Percentiles rank a stretch among this genome's conserved stretches.
Evolutionary conservation across 2,329 filamentous ascomycete species (phyloP).

Genomic region (Fusarium chaquense): DNA sequence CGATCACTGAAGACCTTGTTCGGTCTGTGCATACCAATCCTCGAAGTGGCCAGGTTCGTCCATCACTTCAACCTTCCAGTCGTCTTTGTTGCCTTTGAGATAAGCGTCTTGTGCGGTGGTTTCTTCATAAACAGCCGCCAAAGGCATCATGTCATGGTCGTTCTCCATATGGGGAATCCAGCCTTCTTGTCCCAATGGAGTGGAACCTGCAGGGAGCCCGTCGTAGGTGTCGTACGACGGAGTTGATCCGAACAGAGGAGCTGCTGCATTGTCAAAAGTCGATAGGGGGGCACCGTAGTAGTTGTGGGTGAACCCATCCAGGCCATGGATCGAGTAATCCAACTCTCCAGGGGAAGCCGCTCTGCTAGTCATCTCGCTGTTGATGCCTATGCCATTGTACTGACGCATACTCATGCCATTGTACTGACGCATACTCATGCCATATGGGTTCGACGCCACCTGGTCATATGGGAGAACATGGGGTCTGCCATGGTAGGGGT

Average conservation of each 20-base stretch:
- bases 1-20: constrained; percentile 38
- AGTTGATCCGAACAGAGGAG: constrained; percentile 19
- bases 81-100: constrained; percentile 50
- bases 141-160: constrained; percentile 22
- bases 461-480: constrained; percentile 30
- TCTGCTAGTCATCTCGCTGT: constrained; percentile 30
- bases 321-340: constrained; percentile 30
- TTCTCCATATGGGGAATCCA: constrained; percentile 25
- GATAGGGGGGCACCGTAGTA: constrained; percentile 26
- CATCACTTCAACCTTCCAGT: constrained; percentile 54
- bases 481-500: constrained; percentile 23
- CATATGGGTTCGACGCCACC: constrained; percentile 30
- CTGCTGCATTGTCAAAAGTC: constrained; percentile 12
- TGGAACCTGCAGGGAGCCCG: constrained; percentile 18
- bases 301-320: constrained; percentile 25
- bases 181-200: constrained; percentile 25
- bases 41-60: constrained; percentile 50
- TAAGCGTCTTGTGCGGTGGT: constrained; percentile 46
- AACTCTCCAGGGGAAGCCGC: constrained; percentile 38
- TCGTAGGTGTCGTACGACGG: constrained; percentile 25
- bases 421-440: constrained; percentile 26
- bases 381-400: constrained; percentile 19
- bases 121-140: constrained; percentile 26
- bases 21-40: constrained; percentile 51
- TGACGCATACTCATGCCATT: constrained; percentile 24